phyloP scores from a whole-genome alignment of 2,329 filamentous ascomycete species.

The Graphilbum sp. region DNA sequence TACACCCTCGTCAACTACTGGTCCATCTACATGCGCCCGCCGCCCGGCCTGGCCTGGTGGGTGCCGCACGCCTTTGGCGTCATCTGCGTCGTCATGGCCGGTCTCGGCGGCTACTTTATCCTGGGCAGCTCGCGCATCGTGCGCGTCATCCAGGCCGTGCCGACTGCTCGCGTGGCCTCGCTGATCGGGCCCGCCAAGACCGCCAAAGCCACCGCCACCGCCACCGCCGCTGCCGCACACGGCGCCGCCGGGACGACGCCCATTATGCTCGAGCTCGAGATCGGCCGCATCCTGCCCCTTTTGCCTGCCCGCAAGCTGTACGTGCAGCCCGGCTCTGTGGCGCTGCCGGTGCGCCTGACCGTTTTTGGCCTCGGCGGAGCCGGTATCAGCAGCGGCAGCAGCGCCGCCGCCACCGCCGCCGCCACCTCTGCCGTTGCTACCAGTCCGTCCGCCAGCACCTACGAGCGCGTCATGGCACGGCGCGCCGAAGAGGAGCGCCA shows the following conservation, averaged over 20 bases:
- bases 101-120: constrained; percentile 43
- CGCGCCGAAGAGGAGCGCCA: constrained; percentile 19
- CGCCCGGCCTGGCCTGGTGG: constrained; percentile 36
- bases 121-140: constrained; percentile 41
- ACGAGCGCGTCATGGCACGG: constrained; percentile 14
- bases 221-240: not conserved
- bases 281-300: constrained; percentile 33
- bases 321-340: constrained; percentile 20
- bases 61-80: constrained; percentile 39
- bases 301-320: constrained; percentile 25
- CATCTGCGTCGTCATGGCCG: constrained; percentile 42
- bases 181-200: constrained; percentile 5
- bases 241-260: constrained; percentile 7
- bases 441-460: not conserved
- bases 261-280: constrained; percentile 35
- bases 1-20: constrained; percentile 35
- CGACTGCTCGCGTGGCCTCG: constrained; percentile 12
- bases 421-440: no score
- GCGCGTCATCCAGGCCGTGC: constrained; percentile 38
- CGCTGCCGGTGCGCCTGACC: constrained; percentile 20
- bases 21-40: constrained; percentile 29
- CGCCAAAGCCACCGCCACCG: constrained; percentile 7
- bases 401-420: not conserved
- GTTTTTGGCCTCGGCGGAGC: constrained; percentile 9
- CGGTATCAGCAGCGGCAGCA: not conserved